Evolutionary conservation across 192 early-diverging fungal genomes (phyloP), one percentile per base, ranked within the genome.

Genomic region (Phycomyces blakesleeanus): DNA sequence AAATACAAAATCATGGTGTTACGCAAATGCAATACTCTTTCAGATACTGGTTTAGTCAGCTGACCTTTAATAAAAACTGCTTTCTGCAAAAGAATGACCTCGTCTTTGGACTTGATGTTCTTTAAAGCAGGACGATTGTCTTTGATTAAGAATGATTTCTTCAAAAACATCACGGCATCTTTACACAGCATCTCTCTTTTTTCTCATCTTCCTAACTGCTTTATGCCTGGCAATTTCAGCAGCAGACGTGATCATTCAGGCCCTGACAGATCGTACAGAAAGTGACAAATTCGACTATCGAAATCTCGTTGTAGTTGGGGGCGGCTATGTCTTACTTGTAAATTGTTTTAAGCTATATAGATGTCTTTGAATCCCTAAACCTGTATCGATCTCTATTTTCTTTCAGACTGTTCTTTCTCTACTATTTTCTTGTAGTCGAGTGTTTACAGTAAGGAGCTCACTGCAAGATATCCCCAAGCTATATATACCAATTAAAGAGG

Each of bases 161-260:
- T 14, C 34, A 29, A 61, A 44, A 42, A 15, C 47, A 22, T 20
- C 59, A 22, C 52, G 47, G 14, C 42, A 62, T 27, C 53, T 71
- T 12, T 76, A 70, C 59, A 67, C 64, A 18, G 59, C 57, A 7
- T 76, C 74, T 14, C 47, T 76, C 2, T 67, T 71, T 37, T 58
- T 71, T 53, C 54, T 76, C 27, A 57, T 76, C 29, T 40, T 71
- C 11, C 24, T 76, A 16, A 76, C 60, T 11, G 66, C 61, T 14
- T 20, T 79, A 15, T 83, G 81, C 50, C 59, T 83, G n/a, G 73
- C 73, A 20, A 67, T 79, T 11, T 83, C 81, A 25, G 81, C 78
- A 22, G 74, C 70, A 16, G 81, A 83, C 69, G 76, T 83, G 16
- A 74, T 83, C 49, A 76, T 83, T 47, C 81, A 83, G 64, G 75